A percentile compares a stretch with the other conserved stretches of the same genome.
Conservation (phyloP, 352 stramenopile species). For the Phytophthora sojae region DNA sequence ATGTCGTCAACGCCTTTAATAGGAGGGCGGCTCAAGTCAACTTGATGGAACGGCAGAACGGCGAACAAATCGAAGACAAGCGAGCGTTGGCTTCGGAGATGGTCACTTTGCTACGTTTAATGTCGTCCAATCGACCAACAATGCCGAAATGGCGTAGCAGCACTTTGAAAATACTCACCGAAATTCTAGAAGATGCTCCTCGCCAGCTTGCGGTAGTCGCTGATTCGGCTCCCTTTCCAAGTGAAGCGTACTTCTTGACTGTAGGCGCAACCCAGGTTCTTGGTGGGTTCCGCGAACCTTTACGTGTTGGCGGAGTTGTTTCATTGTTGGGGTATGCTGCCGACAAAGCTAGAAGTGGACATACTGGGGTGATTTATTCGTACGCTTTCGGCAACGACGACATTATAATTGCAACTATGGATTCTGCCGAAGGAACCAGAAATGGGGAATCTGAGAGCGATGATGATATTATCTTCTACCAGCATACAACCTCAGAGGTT, state of each 20-base stretch:
- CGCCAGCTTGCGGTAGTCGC: slow-evolving; percentile 21
- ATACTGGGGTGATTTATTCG: slow-evolving; percentile 36
- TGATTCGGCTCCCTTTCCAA: not conserved
- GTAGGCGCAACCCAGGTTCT: slow-evolving; percentile 55
- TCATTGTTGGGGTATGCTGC: slow-evolving; percentile 23
- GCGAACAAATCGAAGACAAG: slow-evolving; percentile 30
- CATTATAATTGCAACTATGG: slow-evolving; percentile 32
- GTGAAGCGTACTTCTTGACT: slow-evolving; percentile 43
- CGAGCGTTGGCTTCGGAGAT: slow-evolving; percentile 49
- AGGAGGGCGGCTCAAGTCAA: slow-evolving; percentile 22
- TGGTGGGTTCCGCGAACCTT: slow-evolving; percentile 51
- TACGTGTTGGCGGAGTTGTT: slow-evolving; percentile 52
- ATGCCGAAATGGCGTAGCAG: slow-evolving; percentile 41
- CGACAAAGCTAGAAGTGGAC: slow-evolving; percentile 25
- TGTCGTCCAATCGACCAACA: slow-evolving; percentile 20
- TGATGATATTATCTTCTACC: slow-evolving; percentile 36
- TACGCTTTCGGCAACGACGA: slow-evolving; percentile 53
- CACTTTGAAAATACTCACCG: slow-evolving; percentile 32
- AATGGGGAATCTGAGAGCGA: slow-evolving; percentile 20
- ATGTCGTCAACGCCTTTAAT: slow-evolving; percentile 58
- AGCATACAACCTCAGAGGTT: slow-evolving; percentile 39
- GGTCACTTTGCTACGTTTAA: slow-evolving; percentile 42
- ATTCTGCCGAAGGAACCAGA: slow-evolving; percentile 1
- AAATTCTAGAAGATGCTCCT: slow-evolving; percentile 33
- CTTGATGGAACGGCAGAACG: slow-evolving; percentile 4